Percentiles rank a stretch among this genome's conserved stretches.
Evolutionary conservation across 2,329 filamentous ascomycete species (phyloP).

Genomic region (Akanthomyces dipterigenus): DNA sequence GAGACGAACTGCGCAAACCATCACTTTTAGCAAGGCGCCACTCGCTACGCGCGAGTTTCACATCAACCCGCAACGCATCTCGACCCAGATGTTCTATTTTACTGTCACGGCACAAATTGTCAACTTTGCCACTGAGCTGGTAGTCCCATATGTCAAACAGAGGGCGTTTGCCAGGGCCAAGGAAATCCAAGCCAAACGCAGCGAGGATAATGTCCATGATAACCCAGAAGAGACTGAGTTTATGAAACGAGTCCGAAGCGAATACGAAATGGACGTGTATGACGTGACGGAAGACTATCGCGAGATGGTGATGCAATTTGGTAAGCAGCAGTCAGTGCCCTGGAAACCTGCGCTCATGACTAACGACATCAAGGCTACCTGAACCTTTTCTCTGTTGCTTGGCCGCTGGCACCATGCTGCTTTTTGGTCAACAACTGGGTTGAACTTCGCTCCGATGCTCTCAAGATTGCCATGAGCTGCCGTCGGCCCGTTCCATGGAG

Average conservation of each 20-base stretch:
- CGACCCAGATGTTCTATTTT: conserved; percentile 91
- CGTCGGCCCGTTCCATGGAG: conserved; percentile 85
- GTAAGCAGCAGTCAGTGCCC: conserved; percentile 27
- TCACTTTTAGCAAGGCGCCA: conserved; percentile 70
- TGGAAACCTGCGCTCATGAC: background rate
- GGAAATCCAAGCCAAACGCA: conserved; percentile 57
- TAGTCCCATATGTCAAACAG: conserved; percentile 80
- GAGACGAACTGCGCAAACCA: conserved; percentile 63
- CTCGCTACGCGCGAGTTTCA: conserved; percentile 61
- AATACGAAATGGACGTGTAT: conserved; percentile 76
- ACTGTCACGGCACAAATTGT: conserved; percentile 91
- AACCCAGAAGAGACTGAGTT: conserved; percentile 73
- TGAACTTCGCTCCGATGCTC: conserved; percentile 83
- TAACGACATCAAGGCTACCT: conserved; percentile 60
- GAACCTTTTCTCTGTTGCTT: conserved; percentile 84
- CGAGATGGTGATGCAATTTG: conserved; percentile 85
- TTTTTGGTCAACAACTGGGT: conserved; percentile 97
- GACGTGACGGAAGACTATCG: conserved; percentile 86
- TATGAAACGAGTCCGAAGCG: conserved; percentile 70
- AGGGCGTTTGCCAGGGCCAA: conserved; percentile 73
- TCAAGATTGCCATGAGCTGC: conserved; percentile 89
- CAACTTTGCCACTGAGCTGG: conserved; percentile 74
- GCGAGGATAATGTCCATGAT: conserved; percentile 48
- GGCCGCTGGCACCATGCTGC: conserved; percentile 84
- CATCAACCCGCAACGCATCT: conserved; percentile 76